Evolutionary conservation across 2,329 filamentous ascomycete species (phyloP), one percentile per base, ranked within the genome.

Genomic region (Monilinia fructigena): DNA sequence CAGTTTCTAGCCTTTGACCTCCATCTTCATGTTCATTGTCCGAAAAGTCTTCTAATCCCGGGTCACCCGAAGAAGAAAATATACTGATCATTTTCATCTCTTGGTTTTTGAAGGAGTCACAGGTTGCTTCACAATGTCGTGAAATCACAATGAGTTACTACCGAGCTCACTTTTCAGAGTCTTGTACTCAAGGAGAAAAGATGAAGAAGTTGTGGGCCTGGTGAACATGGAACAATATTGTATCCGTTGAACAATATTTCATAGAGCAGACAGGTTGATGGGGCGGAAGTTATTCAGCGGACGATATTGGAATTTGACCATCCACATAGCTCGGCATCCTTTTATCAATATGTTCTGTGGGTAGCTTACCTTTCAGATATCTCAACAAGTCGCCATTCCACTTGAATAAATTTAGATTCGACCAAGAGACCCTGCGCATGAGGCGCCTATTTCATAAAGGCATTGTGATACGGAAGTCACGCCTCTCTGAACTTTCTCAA

Each of bases 41-140:
- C 47, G 59, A 53, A 42, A 62, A 50, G 47, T n/a, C 31, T 58
- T 55, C 53, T 26, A 60, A 56, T 12, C n/a, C 42, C 53, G 14
- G 12, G 14, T 64, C 62, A 54, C 60, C 60, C 60, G 31, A 64
- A 64, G 62, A 64, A 58, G 54, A n/a, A n/a, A n/a, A n/a, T n/a
- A n/a, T n/a, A n/a, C n/a, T n/a, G n/a, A n/a, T n/a, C n/a, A n/a
- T n/a, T n/a, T n/a, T n/a, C n/a, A n/a, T n/a, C n/a, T n/a, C n/a
- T n/a, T n/a, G n/a, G n/a, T n/a, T n/a, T n/a, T n/a, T n/a, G n/a
- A 47, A 35, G 26, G 28, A 31, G 53, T 64, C 62, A 58, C 52
- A 50, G 62, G 62, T 42, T 64, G 45, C n/a, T 45, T 56, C 42
- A 64, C n/a, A 58, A 55, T 56, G 31, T 31, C 16, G 20, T 48